Evolutionary conservation across 2,329 filamentous ascomycete species (phyloP), one percentile per base, ranked within the genome.

Genomic region (Colletotrichum ledebouriae): DNA sequence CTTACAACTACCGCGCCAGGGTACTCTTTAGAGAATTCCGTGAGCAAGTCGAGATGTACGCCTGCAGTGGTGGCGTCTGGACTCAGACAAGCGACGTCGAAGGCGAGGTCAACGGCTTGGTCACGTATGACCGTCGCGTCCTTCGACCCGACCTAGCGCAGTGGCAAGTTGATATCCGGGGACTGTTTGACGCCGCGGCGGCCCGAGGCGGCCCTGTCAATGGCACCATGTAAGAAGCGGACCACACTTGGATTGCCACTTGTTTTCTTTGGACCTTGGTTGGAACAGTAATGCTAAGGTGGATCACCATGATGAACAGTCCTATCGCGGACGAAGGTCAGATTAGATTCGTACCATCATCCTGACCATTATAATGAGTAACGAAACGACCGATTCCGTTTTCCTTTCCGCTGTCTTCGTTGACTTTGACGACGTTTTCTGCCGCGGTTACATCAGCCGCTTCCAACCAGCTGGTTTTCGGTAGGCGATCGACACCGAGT

Each of bases 41-140:
- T 42, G 86, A 90, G 62, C 83, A 90, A 73, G 86, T 92, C 37
- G 82, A 87, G 66, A 78, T 78, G 11, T 92, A 83, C 63, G 83
- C 87, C 0, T 93, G 91, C 78, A 90, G 86, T 39, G 90, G 87
- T 0, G 91, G 86, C 11, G 85, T 93, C 0, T 93, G 89, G 85
- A 93, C 91, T 1, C 90, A 93, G 80, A 93, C 90, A 0, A 91
- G 89, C 0, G 91, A 93, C 72, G 90, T 93, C 0, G 90, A 93
- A 75, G 90, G 90, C 4, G 91, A 93, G 75, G 88, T 93, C 9
- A 93, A 93, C 72, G 91, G 91, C 0, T 79, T 93, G 64, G 76
- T 92, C 72, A 92, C 90, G 0, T 92, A 92, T 72, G 90, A 93
- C 75, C 85, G 90, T 1, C 81, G 89, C 0, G 66, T 90, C 0